Evolutionary conservation across 345 rosid species (phyloP), one percentile per base, ranked within the genome.

Genomic region (Pseudoturritis turrita): DNA sequence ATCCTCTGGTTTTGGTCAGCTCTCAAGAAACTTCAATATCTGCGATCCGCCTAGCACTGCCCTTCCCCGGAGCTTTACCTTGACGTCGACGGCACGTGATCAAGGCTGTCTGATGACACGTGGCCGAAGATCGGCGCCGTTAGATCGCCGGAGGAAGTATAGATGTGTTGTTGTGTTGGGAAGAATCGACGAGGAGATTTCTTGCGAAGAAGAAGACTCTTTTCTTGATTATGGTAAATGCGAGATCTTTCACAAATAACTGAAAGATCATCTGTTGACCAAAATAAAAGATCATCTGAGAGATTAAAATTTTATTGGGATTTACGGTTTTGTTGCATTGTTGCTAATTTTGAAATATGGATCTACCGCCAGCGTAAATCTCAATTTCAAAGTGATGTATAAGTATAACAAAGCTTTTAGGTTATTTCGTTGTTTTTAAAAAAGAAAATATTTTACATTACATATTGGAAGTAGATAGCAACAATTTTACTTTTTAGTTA

Each of bases 111-210:
- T 19, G 56, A 40, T 11, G 68, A 54, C 58, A 64, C 21, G 61
- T 65, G 60, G n/a, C 17, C 14, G 41, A 35, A 15, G 15, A 39
- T 40, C 78, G 5, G 2, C 2, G 22, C 5, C 40, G 56, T 53
- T 74, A 52, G 78, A 65, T 58, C 66, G 37, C 19, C 67, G 46
- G 67, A 65, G 19, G 45, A 66, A 74, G 14, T n/a, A 49, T 39
- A 28, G 22, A 55, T 63, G 37, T 33, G 45, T 29, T 29, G 28
- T 13, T 28, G 28, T 28, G 39, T 68, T 89, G 26, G 86, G 85
- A 77, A 72, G 88, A 73, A 89, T 92, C 45, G 98, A 92, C 47
- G 98, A 92, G 53, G 98, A 89, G 43, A 52, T 70, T 52, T 49
- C 85, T 7, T 81, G 82, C 33, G 64, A 67, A 6, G 85, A 77